Conservation (phyloP, 1,139 yeast genomes). For the Eremothecium sinecaudum region DNA sequence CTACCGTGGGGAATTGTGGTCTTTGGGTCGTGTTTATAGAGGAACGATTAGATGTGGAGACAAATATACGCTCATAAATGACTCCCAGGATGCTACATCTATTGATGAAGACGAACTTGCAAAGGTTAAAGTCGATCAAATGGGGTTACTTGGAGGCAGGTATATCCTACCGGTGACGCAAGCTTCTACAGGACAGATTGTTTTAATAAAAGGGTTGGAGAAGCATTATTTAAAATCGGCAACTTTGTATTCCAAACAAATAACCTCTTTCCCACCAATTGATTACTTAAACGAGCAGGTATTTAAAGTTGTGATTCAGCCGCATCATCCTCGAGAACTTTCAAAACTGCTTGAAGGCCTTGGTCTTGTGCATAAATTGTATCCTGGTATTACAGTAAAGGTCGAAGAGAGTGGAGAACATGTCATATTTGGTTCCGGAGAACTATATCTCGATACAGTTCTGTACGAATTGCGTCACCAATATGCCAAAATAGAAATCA, state of each 20-base stretch:
- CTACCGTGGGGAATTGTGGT: slow-evolving; percentile 29
- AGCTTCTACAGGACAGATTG: slow-evolving; percentile 58
- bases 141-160: slow-evolving; percentile 64
- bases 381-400: slow-evolving; percentile 54
- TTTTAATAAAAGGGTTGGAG: slow-evolving; percentile 53
- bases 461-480: slow-evolving; percentile 60
- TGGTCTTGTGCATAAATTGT: slow-evolving; percentile 51
- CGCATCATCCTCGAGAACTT: slow-evolving; percentile 66
- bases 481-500: slow-evolving; percentile 60
- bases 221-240: slow-evolving; percentile 49
- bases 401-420: slow-evolving; percentile 91
- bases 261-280: slow-evolving; percentile 36
- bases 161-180: slow-evolving; percentile 49
- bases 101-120: slow-evolving; percentile 32
- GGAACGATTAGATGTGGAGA: slow-evolving; percentile 49
- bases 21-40: slow-evolving; percentile 51
- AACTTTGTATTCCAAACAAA: slow-evolving; percentile 36
- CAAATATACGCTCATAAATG: slow-evolving; percentile 47
- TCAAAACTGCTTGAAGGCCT: slow-evolving; percentile 66
- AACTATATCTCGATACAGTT: slow-evolving; percentile 75
- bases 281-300: slow-evolving; percentile 48
- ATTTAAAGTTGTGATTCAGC: slow-evolving; percentile 76
- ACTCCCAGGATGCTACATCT: slow-evolving; percentile 42
- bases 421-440: slow-evolving; percentile 75
- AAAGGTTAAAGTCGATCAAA: slow-evolving; percentile 35